Conservation (phyloP, 1,284 basidiomycete genomes). For the Irpex sp. region DNA sequence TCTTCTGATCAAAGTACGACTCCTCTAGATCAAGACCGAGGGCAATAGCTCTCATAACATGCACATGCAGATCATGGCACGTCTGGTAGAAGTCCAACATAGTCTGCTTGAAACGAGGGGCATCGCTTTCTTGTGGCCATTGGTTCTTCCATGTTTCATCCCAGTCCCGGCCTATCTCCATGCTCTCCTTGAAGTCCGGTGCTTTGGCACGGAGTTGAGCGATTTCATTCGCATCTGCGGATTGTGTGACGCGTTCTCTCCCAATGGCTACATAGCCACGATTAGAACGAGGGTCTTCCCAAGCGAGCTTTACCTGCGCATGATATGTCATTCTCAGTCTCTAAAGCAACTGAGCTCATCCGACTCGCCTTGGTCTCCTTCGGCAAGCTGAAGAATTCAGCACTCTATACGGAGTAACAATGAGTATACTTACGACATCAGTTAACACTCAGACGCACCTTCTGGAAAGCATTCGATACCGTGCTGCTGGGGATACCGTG, state of each 20-base stretch:
- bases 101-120: conserved; percentile 60
- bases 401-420: conserved; percentile 42
- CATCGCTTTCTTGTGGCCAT: conserved; percentile 66
- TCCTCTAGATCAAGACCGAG: conserved; percentile 71
- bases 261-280: conserved; percentile 78
- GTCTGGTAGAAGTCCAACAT: conserved; percentile 74
- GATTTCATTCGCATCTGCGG: conserved; percentile 67
- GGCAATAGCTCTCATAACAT: conserved; percentile 78
- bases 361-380: conserved; percentile 50
- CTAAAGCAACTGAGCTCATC: background rate
- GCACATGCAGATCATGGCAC: conserved; percentile 69
- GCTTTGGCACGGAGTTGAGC: conserved; percentile 62
- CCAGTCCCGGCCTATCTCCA: conserved; percentile 83
- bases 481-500: conserved; percentile 56
- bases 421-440: background rate
- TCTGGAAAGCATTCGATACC: conserved; percentile 53
- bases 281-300: conserved; percentile 80
- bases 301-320: conserved; percentile 51
- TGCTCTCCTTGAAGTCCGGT: conserved; percentile 77
- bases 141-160: conserved; percentile 69
- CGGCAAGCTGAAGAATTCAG: conserved; percentile 67
- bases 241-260: conserved; percentile 76
- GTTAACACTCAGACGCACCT: conserved; percentile 35
- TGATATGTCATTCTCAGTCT: background rate
- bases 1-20: conserved; percentile 66